These are phyloP conservation scores for Aspergillus eucalypticola DNA, from an alignment of 2,329 filamentous ascomycete genomes.

Conservation along the genomic window DNA sequence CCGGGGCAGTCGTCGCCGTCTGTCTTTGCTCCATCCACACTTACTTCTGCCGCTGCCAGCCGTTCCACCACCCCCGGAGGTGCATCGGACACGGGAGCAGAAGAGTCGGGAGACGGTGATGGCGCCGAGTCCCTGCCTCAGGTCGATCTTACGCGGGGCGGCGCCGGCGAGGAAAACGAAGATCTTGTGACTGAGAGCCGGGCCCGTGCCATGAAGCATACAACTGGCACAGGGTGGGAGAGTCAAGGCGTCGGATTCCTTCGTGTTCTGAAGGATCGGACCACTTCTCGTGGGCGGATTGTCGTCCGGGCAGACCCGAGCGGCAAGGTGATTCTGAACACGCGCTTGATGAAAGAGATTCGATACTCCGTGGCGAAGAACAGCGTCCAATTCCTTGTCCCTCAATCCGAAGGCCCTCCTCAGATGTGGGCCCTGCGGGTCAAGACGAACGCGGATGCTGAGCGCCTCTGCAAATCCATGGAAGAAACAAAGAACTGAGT, in stretches of 20 bases:
- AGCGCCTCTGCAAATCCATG: slow-evolving; percentile 18
- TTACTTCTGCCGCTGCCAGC: slow-evolving; percentile 42
- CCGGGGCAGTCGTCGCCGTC: slow-evolving; percentile 25
- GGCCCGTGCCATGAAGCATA: slow-evolving; percentile 67
- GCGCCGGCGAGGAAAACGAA: slow-evolving; percentile 72
- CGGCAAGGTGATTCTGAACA: slow-evolving; percentile 73
- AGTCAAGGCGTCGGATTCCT: slow-evolving; percentile 71
- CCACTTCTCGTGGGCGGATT: slow-evolving; percentile 65
- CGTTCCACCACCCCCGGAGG: slow-evolving; percentile 50
- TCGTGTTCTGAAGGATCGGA: slow-evolving; percentile 72
- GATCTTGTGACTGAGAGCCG: slow-evolving; percentile 68
- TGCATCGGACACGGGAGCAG: slow-evolving; percentile 46
- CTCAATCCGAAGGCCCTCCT: slow-evolving; percentile 60
- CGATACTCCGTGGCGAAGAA: slow-evolving; percentile 60
- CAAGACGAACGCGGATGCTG: slow-evolving; percentile 45
- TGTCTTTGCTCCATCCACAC: slow-evolving; percentile 31
- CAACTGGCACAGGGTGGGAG: slow-evolving; percentile 59
- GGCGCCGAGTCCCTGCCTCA: slow-evolving; percentile 63
- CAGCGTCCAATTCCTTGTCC: slow-evolving; percentile 48
- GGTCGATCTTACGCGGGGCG: slow-evolving; percentile 67
- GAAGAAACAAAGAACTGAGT: slow-evolving; percentile 24
- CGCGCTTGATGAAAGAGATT: slow-evolving; percentile 61
- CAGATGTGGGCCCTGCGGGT: slow-evolving; percentile 73
- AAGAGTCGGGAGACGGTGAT: slow-evolving; percentile 53
- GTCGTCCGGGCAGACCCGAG: slow-evolving; percentile 73